Evolutionary conservation across 306 rosid genomes (phyloP).

Genomic region (Begonia peltatifolia): DNA sequence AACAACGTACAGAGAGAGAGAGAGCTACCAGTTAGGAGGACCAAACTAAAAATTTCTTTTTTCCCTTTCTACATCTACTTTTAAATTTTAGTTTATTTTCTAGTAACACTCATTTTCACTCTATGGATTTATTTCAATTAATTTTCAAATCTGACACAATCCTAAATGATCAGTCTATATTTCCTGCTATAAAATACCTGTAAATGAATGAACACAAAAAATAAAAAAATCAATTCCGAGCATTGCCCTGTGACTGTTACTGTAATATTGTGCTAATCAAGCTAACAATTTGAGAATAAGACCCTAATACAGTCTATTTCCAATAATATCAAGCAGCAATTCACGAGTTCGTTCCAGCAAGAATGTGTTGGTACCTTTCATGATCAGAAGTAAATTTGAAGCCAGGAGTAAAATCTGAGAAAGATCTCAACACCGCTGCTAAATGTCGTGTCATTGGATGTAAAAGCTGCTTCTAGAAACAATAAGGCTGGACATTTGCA

Average conservation of each 20-base stretch:
- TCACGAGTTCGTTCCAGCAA: conserved; percentile 53
- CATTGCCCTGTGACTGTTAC: too few species aligned
- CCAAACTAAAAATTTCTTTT: not conserved
- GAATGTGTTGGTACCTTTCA: conserved; percentile 50
- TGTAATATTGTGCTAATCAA: not conserved
- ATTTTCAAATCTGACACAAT: too few species aligned
- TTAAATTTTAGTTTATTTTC: too few species aligned
- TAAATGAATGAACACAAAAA: too few species aligned
- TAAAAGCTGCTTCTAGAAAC: conserved; percentile 77
- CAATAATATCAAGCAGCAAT: conserved; percentile 29
- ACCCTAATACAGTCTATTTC: not conserved
- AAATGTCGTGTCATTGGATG: conserved; percentile 50
- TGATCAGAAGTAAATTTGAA: conserved; percentile 58
- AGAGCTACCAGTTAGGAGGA: not conserved
- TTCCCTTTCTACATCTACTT: too few species aligned
- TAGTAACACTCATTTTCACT: too few species aligned
- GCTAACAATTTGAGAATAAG: too few species aligned
- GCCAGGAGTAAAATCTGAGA: conserved; percentile 64
- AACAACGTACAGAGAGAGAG: not conserved
- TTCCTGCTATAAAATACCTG: too few species aligned
- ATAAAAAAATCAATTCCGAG: too few species aligned
- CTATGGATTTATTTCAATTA: too few species aligned
- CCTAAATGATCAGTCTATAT: too few species aligned
- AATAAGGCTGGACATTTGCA: conserved; percentile 52
- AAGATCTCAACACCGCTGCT: conserved; percentile 78